These are phyloP conservation scores for Phytophthora colocasiae DNA, from an alignment of 352 stramenopile species.

Conservation along the genomic window DNA sequence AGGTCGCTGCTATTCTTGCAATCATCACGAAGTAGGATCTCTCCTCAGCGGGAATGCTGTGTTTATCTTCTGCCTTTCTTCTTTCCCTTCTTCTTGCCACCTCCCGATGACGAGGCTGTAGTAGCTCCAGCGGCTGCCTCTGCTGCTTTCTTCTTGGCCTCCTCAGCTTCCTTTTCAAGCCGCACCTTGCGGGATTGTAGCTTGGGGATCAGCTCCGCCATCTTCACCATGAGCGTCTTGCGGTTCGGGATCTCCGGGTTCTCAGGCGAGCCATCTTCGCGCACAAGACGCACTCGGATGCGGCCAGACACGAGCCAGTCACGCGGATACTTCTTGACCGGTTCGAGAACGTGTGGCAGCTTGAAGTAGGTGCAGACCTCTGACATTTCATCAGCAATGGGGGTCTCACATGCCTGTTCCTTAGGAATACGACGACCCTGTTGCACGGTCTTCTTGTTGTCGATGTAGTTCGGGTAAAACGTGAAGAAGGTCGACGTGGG, in stretches of 20 bases:
- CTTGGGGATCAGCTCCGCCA: conserved; percentile 88
- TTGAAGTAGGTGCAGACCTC: conserved; percentile 86
- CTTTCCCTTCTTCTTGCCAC: conserved; percentile 88
- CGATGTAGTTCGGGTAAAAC: conserved; percentile 91
- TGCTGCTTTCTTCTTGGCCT: conserved; percentile 56
- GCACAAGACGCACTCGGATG: conserved; percentile 74
- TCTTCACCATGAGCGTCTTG: conserved; percentile 87
- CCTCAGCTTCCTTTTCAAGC: conserved; percentile 74
- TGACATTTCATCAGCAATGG: conserved; percentile 82
- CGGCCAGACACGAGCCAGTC: conserved; percentile 80
- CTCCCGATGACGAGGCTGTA: conserved; percentile 33
- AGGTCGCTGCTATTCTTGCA: conserved; percentile 6
- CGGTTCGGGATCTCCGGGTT: conserved; percentile 75
- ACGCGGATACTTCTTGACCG: conserved; percentile 82
- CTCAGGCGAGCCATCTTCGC: conserved; percentile 65
- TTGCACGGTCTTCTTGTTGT: conserved; percentile 83
- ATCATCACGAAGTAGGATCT: not conserved
- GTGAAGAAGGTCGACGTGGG: conserved; percentile 69
- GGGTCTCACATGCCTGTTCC: conserved; percentile 67
- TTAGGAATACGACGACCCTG: conserved; percentile 80
- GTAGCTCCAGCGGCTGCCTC: conserved; percentile 31
- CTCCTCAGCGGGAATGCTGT: not conserved
- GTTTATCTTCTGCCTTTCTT: conserved; percentile 89
- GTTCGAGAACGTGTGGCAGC: conserved; percentile 83
- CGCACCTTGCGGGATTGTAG: conserved; percentile 81